Base-by-base conservation (phyloP, 2,329 filamentous ascomycete genomes). In the Cercospora zeina region DNA sequence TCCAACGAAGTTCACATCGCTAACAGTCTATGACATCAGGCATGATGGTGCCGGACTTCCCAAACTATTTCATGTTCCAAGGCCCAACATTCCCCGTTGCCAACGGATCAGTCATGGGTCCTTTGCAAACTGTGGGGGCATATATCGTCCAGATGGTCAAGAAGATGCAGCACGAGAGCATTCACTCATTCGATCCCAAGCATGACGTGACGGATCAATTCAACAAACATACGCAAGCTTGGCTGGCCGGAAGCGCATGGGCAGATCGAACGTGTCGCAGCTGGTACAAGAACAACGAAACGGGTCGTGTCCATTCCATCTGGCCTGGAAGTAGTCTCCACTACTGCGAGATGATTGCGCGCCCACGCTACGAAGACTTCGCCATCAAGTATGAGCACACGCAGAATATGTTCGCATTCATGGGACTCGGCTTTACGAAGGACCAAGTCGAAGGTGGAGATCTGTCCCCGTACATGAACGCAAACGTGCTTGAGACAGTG, bases 51-150 rank as follows among this genome's bases (percentile, higher is more conserved):
- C 66, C 67, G 2, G 67, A 66, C 6, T 66, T 73, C 54, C 70
- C 71, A 13, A 72, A 72, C 59, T 70, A 71, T 59, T 73, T 69
- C 51, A 65, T 62, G 19, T 61, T 60, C 58, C 58, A 61, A 21
- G 65, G 65, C 4, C 65, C 65, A 0, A 59, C 58, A 11, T 63
- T 47, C 13, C 47, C 54, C 5, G 47, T 62, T 13, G 58, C 42
- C 13, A 58, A 68, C n/a, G 64, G 64, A 11, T 63, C 62, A 11
- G 34, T 68, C 11, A 47, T 66, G 42, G 42, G 42, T 5, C 42
- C 42, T 21, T 24, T 45, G 42, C 42, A 45, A 14, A 45, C 42
- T 21, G 42, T 45, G 19, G 42, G 42, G 4, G 11, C 16, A 13
- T 45, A 45, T 45, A 45, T 45, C 19, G 42, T 45, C 24, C 42